These are phyloP conservation scores for Parachlorella kessleri DNA, from an alignment of 139 green algal genomes.

Conservation along the genomic window DNA sequence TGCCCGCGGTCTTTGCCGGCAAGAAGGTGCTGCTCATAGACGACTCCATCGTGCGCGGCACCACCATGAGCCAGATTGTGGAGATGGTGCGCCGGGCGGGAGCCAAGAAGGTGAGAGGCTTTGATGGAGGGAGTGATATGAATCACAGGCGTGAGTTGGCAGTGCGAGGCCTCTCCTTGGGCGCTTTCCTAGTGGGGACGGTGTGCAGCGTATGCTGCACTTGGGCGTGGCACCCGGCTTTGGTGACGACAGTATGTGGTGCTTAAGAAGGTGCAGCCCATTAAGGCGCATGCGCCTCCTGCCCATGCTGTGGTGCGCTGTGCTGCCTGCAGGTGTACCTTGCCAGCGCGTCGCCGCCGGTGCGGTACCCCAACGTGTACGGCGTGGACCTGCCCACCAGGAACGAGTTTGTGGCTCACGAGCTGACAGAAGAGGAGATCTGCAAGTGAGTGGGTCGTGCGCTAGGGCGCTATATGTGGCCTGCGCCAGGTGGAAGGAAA, in stretches of 20 bases:
- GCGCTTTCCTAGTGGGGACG: too few relatives aligned
- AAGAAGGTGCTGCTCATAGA: conserved; percentile 98
- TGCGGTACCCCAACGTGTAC: conserved; percentile 98
- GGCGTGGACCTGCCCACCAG: conserved; percentile 97
- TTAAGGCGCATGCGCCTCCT: too few relatives aligned
- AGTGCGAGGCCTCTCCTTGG: too few relatives aligned
- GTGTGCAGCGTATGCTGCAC: not conserved
- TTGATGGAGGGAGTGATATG: not conserved
- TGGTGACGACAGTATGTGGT: too few relatives aligned
- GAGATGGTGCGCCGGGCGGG: conserved; percentile 92
- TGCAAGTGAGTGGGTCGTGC: conserved; percentile 26
- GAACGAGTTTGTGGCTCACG: conserved; percentile 93
- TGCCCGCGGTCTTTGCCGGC: conserved; percentile 90
- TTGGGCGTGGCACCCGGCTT: too few relatives aligned
- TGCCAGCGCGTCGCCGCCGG: conserved; percentile 89
- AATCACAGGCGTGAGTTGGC: too few relatives aligned
- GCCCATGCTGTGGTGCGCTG: too few relatives aligned
- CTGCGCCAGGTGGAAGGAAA: too few relatives aligned
- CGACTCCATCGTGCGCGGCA: conserved; percentile 98
- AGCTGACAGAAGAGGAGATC: conserved; percentile 81
- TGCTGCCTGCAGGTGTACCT: conserved; percentile 86
- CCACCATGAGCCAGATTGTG: conserved; percentile 97
- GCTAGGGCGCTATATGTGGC: too few relatives aligned
- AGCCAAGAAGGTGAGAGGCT: conserved; percentile 71
- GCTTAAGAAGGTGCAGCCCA: too few relatives aligned